Evolutionary conservation across 1,139 yeast genomes (phyloP), one percentile per base, ranked within the genome.

Genomic region (Hemisphaericaspora lyxosophila): DNA sequence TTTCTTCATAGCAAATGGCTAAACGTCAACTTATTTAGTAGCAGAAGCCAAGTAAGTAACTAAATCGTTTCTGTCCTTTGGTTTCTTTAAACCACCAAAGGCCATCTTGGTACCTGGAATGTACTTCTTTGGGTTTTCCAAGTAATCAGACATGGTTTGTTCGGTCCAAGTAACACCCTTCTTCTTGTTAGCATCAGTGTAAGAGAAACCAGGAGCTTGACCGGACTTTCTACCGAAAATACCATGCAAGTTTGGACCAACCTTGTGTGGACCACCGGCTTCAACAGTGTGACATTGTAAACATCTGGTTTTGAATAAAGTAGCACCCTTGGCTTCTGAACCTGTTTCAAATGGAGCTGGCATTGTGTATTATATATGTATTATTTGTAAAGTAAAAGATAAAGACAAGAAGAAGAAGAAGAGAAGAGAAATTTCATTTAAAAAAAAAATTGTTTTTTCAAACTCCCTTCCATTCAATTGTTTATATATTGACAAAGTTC

Each of bases 61-160:
- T 70, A 92, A 78, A 69, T 92, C 97, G 75, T 88, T 86, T 83
- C 97, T 88, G 80, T 92, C 98, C 85, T 89, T 92, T 54, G 90
- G 82, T 82, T 92, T 92, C 92, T 92, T 92, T 73, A 92, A 83
- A 75, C 98, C 98, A 76, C 97, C 98, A 62, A 92, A 92, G 53
- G 98, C 98, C 98, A 92, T 92, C 85, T 92, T 92, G 77, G 97
- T 92, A 73, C 98, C 98, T 64, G 98, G 98, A 58, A 92, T 89
- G 78, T 89, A 92, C 79, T 92, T 92, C 95, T 92, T 92, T 77
- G 98, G 98, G 87, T 92, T 94, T 75, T 85, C 95, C 72, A 92
- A 83, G 83, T 92, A 92, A 69, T 86, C 96, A 58, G 84, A 79
- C 85, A 92, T 80, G 69, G 89, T 80, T 66, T 89, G 92, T 64